Evolutionary conservation across 2,329 filamentous ascomycete genomes (phyloP), one percentile per base, ranked within the genome.

Genomic region (Neurospora crassa): DNA sequence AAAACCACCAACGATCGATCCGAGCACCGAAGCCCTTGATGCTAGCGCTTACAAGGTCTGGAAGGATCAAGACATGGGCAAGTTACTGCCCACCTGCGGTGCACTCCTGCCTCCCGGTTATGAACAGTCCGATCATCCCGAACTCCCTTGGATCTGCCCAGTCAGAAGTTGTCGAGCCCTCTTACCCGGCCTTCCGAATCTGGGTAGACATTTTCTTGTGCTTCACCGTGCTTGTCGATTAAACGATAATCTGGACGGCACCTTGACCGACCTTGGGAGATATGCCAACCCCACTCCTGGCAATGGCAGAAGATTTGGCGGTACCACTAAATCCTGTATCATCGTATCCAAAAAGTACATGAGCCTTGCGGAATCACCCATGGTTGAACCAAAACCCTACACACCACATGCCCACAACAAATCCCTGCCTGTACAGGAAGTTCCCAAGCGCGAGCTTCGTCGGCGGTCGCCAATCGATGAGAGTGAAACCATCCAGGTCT

Each of bases 201-300:
- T 76, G 5, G 74, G 72, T 5, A 74, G 68, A 37, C 75, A 76
- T 34, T 76, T 73, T 68, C 70, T 67, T 63, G 72, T 72, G 12
- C 11, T 37, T 0, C 74, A 76, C 40, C 73, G 73, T 12, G 71
- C 71, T 1, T 41, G 40, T 18, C 70, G 71, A 37, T 53, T 76
- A 11, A 75, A 76, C 63, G 75, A 76, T 67, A 76, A 76, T 42
- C 47, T 74, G 12, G 75, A 76, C 29, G 75, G 75, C 5, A 76
- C 75, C 0, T 70, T 76, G n/a, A 71, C 74, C 10, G 72, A 75
- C 5, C 63, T 76, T 16, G 73, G 75, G 11, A 68, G 63, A 3
- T 76, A 74, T 47, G 53, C 68, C 11, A 42, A 68, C 29, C 69
- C 70, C 12, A 34, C 34, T 2, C 12, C 10, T 4, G 72, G 74